Evolutionary conservation across 768 basidiomycete genomes (phyloP), one percentile per base, ranked within the genome.

Genomic region (Russula dissimulans): DNA sequence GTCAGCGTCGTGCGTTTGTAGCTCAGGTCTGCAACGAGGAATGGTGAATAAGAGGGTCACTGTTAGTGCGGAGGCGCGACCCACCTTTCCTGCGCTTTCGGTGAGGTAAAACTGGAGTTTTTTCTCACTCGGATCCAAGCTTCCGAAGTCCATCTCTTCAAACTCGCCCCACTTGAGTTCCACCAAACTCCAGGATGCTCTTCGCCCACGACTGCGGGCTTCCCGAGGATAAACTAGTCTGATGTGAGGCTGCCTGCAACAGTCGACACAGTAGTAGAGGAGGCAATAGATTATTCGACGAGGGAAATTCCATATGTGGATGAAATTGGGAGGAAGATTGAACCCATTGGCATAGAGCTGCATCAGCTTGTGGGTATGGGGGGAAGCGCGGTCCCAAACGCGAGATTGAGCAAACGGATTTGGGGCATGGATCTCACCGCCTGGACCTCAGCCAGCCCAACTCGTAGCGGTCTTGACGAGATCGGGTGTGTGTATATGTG

Each of bases 141-240:
- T 76, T 7, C 82, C 81, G 63, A 97, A 97, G 0, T 94, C 94
- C 72, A 84, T 78, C 42, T 79, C 74, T 76, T 95, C 91, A 68
- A 97, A 97, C 69, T 89, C 85, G 7, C 91, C 91, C 94, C 94
- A 97, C 68, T 86, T 88, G 63, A 94, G 74, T 60, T 95, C 91
- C 0, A n/a, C n/a, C 65, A 95, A 69, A 60, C 83, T 91, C 56
- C 84, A 79, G 73, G 95, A 11, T 84, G 78, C 58, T 87, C 87
- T 62, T 86, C 86, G 12, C 79, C 78, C 0, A 74, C 69, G 1
- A 72, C 70, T n/a, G 71, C 67, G 7, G 74, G 68, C 17, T 68
- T 67, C 3, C 69, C 65, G 39, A 68, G 52, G 14, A n/a, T 71
- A 32, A 69, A 63, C n/a, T 74, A 72, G 44, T 71, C 68, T 47